These are phyloP conservation scores for Claviceps monticola DNA, from an alignment of 2,329 filamentous ascomycete genomes.

Conservation along the genomic window DNA sequence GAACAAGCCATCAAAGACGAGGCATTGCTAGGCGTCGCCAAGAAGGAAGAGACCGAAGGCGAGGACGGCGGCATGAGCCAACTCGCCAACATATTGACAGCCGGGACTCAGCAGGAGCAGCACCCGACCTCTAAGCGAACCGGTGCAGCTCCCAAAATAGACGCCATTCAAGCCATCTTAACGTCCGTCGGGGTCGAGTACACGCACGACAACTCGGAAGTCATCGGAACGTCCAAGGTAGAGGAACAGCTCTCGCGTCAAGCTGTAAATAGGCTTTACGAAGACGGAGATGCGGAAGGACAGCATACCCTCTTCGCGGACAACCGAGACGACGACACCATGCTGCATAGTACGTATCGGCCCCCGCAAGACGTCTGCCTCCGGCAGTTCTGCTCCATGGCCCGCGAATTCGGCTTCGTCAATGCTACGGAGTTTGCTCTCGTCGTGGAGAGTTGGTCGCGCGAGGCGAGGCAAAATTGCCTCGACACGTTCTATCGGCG, in stretches of 20 bases:
- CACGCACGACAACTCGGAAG: slow-evolving; percentile 91
- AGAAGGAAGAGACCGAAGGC: slow-evolving; percentile 35
- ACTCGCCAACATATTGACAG: slow-evolving; percentile 42
- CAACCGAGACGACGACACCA: slow-evolving; percentile 24
- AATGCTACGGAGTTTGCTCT: slow-evolving; percentile 75
- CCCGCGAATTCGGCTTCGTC: slow-evolving; percentile 60
- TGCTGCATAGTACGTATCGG: slow-evolving; percentile 38
- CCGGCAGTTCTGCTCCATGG: slow-evolving; percentile 87
- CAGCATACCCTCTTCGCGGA: slow-evolving; percentile 45
- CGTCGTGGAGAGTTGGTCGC: slow-evolving; percentile 80
- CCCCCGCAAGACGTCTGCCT: slow-evolving; percentile 61
- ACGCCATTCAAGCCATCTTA: slow-evolving; percentile 81
- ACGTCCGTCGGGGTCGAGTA: slow-evolving; percentile 82
- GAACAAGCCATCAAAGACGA: slow-evolving; percentile 44
- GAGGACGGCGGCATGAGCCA: slow-evolving; percentile 59
- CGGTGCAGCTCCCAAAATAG: slow-evolving; percentile 34
- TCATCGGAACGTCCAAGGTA: slow-evolving; percentile 83
- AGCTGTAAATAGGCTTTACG: slow-evolving; percentile 48
- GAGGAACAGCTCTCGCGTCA: slow-evolving; percentile 70
- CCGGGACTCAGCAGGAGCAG: slow-evolving; percentile 29
- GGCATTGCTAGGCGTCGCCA: slow-evolving; percentile 27
- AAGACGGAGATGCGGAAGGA: slow-evolving; percentile 29
- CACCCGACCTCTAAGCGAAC: slow-evolving; percentile 20
- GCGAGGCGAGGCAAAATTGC: slow-evolving; percentile 64
- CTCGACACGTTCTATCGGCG: slow-evolving; percentile 68